Base-by-base conservation (phyloP, 331 rosid species). In the Prunus yedoensis region DNA sequence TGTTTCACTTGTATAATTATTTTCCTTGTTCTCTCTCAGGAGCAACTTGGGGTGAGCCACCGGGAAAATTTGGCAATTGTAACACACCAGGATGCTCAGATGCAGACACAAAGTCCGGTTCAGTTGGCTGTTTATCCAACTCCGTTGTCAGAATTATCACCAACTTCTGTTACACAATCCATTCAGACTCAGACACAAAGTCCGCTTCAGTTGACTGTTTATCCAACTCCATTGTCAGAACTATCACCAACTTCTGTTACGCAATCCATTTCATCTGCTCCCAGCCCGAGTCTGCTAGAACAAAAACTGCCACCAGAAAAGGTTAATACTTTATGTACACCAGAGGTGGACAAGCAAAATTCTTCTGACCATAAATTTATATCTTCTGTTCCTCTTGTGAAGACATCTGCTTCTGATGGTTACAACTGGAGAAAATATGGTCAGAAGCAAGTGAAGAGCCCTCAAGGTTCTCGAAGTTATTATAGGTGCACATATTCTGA, bases 361-460 rank as follows among this genome's bases (percentile, higher is more conserved):
- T 82, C 83, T 74, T 85, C 87, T 78, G 82, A 77, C 51, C 62
- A 66, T 69, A 89, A 82, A 82, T 68, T 79, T 69, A 32, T 75
- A 49, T 77, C 89, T 68, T 62, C 87, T 77, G 82, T 87, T 83
- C 74, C 92, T 75, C 79, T 74, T 72, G 61, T 71, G 66, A 91
- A 87, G 88, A 65, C 88, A 35, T 72, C 95, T 68, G 78, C 91
- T 82, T 86, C 95, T 52, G 99, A 94, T 85, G 99, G 99, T 75
- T 94, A 87, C 86, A 94, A 92, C 81, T 94, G 97, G 99, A 87
- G 99, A 76, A 94, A 94, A 83, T 94, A 94, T 87, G 99, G 99
- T 76, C 99, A 94, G 87, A 94, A 94, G 89, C 97, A 94, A 87
- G 99, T 94, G 63, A 94, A 94, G 88, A 90, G 96, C 84, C 93